Base-by-base conservation (phyloP, 2,329 filamentous ascomycete genomes). In the Acephala macrosclerotiorum region DNA sequence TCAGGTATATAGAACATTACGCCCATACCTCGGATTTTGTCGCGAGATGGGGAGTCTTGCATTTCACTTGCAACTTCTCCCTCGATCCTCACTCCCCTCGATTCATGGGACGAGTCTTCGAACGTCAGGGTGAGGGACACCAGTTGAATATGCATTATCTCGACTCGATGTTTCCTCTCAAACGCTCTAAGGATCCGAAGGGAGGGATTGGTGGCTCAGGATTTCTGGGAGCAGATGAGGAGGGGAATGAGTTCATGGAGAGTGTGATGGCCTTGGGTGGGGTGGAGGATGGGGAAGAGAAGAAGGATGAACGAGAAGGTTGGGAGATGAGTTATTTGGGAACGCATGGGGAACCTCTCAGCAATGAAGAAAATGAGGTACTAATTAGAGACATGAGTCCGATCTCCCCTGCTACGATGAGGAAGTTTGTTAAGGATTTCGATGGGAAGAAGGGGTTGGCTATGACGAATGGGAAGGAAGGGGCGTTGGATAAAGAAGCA, bases 1-100 rank as follows among this genome's bases (percentile, higher is more conserved):
- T 95, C 60, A 83, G 85, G 6, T 84, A 94, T 70, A 89, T 96
- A 45, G 92, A 96, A 77, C 92, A 96, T 77, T 96, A 94, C 73
- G 90, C 89, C 2, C 91, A 94, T 74, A 85, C 84, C 9, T 85
- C 83, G 18, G 92, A 96, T 72, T 91, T 93, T 70, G 91, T 95
- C 2, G 85, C 91, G 3, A 80, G 88, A 11, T 92, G 90, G 84
- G 92, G 92, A 1, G 87, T 94, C 6, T 80, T 95, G 40, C 85
- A 91, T 75, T 93, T 92, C 73, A 82, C 61, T 22, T 57, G 47
- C 33, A 64, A 62, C n/a, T 57, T 65, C 16, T 53, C 49, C 5
- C 26, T 65, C 6, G 59, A 66, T 0, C 42, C 61, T 11, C 58
- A 61, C 12, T 63, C 67, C 12, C 66, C 73, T 1, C 64, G 73